These are phyloP conservation scores for Danielia oregonensis DNA, from an alignment of 805 yeast species.

Conservation along the genomic window DNA sequence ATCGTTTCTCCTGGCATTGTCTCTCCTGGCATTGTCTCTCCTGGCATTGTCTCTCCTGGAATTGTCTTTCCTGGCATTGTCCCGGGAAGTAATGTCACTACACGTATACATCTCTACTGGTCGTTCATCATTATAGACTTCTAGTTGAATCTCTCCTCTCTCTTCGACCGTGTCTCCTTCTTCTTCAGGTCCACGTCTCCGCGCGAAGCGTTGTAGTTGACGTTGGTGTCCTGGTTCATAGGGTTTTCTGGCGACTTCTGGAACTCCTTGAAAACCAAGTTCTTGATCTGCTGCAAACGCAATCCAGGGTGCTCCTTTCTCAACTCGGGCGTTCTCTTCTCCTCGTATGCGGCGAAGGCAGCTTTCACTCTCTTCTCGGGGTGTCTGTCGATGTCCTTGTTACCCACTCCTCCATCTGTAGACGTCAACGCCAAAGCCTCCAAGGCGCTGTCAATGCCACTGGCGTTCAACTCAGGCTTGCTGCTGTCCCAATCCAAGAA, in stretches of 20 bases:
- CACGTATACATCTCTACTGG: no score
- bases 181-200: slow-evolving; percentile 47
- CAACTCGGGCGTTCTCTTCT: slow-evolving; percentile 64
- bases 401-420: slow-evolving; percentile 51
- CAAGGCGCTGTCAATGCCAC: slow-evolving; percentile 73
- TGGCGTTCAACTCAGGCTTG: slow-evolving; percentile 55
- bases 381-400: slow-evolving; percentile 73
- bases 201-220: slow-evolving; percentile 57
- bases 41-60: no score
- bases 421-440: slow-evolving; percentile 70
- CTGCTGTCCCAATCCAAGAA: slow-evolving; percentile 54
- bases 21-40: no score
- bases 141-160: slow-evolving; percentile 40
- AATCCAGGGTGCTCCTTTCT: slow-evolving; percentile 78
- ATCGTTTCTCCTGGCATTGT: no score
- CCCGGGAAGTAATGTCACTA: no score
- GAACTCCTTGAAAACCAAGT: slow-evolving; percentile 73
- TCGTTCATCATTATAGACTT: no score
- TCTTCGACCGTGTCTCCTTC: slow-evolving; percentile 44
- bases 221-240: slow-evolving; percentile 70
- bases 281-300: slow-evolving; percentile 73
- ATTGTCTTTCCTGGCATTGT: no score
- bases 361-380: slow-evolving; percentile 89
- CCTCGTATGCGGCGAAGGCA: slow-evolving; percentile 70
- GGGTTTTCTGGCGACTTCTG: slow-evolving; percentile 80